Evolutionary conservation across 768 basidiomycete genomes (phyloP).

Genomic region (Tephrocybe sp.): DNA sequence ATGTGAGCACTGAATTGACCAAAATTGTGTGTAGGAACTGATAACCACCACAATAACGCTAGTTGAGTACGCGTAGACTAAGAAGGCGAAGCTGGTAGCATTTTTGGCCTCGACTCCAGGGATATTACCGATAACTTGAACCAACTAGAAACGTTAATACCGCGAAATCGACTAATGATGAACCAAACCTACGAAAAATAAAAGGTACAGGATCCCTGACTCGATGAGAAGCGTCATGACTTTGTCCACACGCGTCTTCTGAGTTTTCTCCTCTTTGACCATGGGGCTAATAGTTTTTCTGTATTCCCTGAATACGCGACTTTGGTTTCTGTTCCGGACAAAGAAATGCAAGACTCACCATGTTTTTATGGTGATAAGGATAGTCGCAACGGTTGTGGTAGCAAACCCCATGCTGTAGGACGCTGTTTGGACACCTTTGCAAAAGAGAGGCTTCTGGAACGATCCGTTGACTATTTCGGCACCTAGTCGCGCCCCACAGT

Average conservation of each 20-base stretch:
- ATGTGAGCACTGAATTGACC: neutral
- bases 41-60: slow-evolving; percentile 5
- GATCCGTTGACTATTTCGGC: slow-evolving; percentile 8
- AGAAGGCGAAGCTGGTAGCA: slow-evolving; percentile 6
- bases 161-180: neutral
- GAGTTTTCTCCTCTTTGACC: neutral
- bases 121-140: slow-evolving; percentile 1
- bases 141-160: neutral
- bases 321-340: neutral
- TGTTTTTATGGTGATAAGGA: slow-evolving; percentile 1
- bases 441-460: slow-evolving; percentile 8
- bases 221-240: slow-evolving; percentile 6
- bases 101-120: slow-evolving; percentile 3
- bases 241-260: neutral
- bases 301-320: neutral
- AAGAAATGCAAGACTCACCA: neutral
- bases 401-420: slow-evolving; percentile 2
- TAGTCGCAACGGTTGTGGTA: slow-evolving; percentile 4
- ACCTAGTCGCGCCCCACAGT: slow-evolving; percentile 6
- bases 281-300: neutral
- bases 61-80: slow-evolving; percentile 7
- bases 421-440: slow-evolving; percentile 6
- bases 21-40: neutral
- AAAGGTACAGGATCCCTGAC: slow-evolving; percentile 4
- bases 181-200: slow-evolving; percentile 1